Percentiles rank a stretch among this genome's conserved stretches.
Evolutionary conservation across 2,329 filamentous ascomycete species (phyloP).

Genomic region (Colletotrichum shisoi): DNA sequence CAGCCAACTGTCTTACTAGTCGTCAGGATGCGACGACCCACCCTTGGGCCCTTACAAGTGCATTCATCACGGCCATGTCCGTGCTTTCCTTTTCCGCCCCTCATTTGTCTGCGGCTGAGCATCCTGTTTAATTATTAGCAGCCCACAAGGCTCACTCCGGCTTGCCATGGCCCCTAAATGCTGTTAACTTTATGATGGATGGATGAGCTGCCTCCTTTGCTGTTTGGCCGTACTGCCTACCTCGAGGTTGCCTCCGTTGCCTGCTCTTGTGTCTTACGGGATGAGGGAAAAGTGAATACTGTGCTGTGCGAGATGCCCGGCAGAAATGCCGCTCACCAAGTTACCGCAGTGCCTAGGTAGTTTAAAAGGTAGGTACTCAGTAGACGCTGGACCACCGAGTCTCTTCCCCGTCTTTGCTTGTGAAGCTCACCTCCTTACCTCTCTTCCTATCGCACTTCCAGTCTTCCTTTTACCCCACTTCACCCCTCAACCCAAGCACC

Average conservation of each 20-base stretch:
- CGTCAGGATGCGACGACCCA: constrained; percentile 14
- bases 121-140: constrained; percentile 32
- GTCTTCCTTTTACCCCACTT: constrained; percentile 35
- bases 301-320: not conserved
- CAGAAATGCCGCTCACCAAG: not conserved
- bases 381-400: constrained; percentile 5
- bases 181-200: constrained; percentile 10
- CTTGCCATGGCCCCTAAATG: constrained; percentile 23
- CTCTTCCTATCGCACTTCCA: constrained; percentile 9
- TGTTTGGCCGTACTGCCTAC: constrained; percentile 1
- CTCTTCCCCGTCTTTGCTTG: constrained; percentile 24
- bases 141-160: constrained; percentile 37
- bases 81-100: constrained; percentile 35
- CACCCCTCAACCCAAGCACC: constrained; percentile 35
- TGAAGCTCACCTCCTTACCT: constrained; percentile 28
- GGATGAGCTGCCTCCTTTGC: constrained; percentile 7
- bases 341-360: not conserved
- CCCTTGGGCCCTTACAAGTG: constrained; percentile 7
- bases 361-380: not conserved
- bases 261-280: not conserved
- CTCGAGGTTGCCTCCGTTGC: constrained; percentile 15
- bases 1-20: constrained; percentile 5
- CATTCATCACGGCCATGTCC: constrained; percentile 35
- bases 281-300: not conserved
- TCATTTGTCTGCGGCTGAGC: constrained; percentile 38